Conservation (phyloP, 2,329 filamentous ascomycete genomes). For the Metarhizium anisopliae region DNA sequence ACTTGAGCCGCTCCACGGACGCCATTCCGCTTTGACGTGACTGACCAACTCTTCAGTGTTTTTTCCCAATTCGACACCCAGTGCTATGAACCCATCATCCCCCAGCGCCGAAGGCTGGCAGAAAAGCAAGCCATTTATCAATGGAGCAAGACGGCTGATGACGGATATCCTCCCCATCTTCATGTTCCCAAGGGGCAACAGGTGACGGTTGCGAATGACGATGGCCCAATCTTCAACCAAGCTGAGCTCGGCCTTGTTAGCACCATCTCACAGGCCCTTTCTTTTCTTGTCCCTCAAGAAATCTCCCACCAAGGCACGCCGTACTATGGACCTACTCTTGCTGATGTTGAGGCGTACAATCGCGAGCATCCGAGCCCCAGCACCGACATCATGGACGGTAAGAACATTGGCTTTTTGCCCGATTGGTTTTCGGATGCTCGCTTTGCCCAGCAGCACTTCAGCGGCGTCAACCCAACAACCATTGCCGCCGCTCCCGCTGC, state of each 20-base stretch:
- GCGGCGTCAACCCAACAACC: slow-evolving; percentile 34
- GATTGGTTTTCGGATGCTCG: slow-evolving; percentile 35
- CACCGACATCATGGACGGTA: slow-evolving; percentile 23
- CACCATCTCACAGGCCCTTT: neutral
- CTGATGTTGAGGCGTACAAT: slow-evolving; percentile 20
- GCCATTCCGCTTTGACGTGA: neutral
- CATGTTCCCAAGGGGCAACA: neutral
- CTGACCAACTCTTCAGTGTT: neutral
- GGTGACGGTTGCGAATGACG: neutral
- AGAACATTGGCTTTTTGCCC: slow-evolving; percentile 23
- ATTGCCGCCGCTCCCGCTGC: slow-evolving; percentile 29
- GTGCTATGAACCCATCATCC: neutral
- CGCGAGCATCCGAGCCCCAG: slow-evolving; percentile 23
- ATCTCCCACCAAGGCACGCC: neutral
- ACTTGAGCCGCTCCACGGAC: neutral
- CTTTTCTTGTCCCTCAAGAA: neutral
- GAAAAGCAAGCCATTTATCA: neutral
- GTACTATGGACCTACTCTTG: neutral
- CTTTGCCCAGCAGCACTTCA: slow-evolving; percentile 36
- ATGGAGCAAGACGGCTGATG: neutral
- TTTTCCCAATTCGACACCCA: neutral
- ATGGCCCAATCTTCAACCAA: neutral
- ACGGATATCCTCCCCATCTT: neutral
- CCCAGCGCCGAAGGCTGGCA: neutral
- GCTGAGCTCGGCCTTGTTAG: neutral